Conservation (phyloP, 176 grass and related monocot genomes). For the Coix lacrymajobi region DNA sequence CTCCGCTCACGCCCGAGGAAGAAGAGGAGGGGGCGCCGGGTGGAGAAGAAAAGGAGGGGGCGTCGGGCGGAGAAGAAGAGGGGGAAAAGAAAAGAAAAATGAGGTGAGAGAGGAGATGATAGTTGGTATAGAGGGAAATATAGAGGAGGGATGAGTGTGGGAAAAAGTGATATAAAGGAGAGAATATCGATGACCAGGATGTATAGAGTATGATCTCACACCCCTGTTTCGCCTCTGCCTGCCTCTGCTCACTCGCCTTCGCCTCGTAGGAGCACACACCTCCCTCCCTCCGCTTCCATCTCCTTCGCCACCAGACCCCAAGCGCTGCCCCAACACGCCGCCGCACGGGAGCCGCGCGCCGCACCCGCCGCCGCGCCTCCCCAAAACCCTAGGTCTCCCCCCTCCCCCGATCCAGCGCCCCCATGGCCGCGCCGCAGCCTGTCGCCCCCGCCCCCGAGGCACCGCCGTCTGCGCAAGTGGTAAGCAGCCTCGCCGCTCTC, state of each 20-base stretch:
- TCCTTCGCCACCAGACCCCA: not conserved
- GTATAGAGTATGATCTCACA: too few species aligned
- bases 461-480: constrained; percentile 67
- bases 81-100: too few species aligned
- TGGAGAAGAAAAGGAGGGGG: too few species aligned
- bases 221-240: too few species aligned
- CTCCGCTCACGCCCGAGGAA: too few species aligned
- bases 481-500: constrained; percentile 22
- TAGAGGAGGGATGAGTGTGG: too few species aligned
- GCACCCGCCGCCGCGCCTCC: not conserved
- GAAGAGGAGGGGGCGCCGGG: too few species aligned
- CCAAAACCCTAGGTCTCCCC: constrained; percentile 13
- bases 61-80: too few species aligned
- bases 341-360: not conserved
- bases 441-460: constrained; percentile 17
- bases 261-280: not conserved
- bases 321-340: not conserved
- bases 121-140: too few species aligned
- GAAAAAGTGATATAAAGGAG: too few species aligned
- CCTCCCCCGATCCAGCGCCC: not conserved
- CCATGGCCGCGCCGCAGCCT: constrained; percentile 58
- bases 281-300: not conserved
- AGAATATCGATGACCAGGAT: too few species aligned
- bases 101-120: too few species aligned
- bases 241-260: not conserved